These are phyloP conservation scores for Plantago rigida DNA, from an alignment of 305 asterid species.

Conservation along the genomic window DNA sequence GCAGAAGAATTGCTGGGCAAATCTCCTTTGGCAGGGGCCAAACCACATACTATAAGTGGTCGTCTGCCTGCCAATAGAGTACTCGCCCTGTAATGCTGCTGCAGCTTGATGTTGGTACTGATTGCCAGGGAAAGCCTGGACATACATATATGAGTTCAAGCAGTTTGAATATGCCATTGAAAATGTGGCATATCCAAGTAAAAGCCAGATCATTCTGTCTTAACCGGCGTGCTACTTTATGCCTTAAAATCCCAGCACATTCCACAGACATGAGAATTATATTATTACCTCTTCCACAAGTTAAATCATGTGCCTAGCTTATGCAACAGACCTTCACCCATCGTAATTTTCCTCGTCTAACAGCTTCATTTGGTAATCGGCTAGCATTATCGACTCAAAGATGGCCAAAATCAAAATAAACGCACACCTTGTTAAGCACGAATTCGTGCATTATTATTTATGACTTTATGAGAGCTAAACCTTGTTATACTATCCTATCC, in stretches of 20 bases:
- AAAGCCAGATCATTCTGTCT: background rate
- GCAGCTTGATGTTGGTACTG: background rate
- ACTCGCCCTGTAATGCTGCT: constrained; percentile 43
- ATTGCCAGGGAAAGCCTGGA: constrained; percentile 2
- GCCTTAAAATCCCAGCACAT: background rate
- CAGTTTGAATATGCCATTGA: constrained; percentile 13
- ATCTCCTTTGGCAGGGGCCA: constrained; percentile 29
- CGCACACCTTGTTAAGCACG: background rate
- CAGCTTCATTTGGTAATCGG: background rate
- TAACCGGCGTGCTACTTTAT: constrained; percentile 11
- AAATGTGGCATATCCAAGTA: constrained; percentile 10
- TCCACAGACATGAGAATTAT: background rate
- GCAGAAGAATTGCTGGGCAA: constrained; percentile 43
- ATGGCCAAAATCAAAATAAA: background rate
- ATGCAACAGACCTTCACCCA: background rate
- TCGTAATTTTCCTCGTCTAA: background rate
- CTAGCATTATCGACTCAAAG: background rate
- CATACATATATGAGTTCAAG: constrained; percentile 5
- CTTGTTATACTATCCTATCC: too few relatives aligned
- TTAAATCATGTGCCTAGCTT: background rate
- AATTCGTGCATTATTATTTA: too few relatives aligned
- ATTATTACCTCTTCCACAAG: background rate
- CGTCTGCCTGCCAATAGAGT: constrained; percentile 42
- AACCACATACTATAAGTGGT: background rate
- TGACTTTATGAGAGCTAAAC: too few relatives aligned